A percentile compares a stretch with the other conserved stretches of the same genome.
Conservation (phyloP, 805 yeast species). For the Zygotorulaspora danielsina region DNA sequence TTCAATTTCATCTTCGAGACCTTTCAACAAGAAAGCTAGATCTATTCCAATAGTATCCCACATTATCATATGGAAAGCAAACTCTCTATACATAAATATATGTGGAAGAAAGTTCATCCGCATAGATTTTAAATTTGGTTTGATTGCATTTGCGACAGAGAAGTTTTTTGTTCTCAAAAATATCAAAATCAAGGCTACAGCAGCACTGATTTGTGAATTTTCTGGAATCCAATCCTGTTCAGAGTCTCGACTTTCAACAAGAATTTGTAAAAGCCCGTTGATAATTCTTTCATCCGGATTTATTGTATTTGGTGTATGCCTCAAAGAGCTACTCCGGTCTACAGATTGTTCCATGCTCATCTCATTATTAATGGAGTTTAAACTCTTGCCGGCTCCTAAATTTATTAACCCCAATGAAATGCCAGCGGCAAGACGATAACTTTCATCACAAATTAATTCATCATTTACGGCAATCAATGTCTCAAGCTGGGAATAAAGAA, state of each 20-base stretch:
- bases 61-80: slow-evolving; percentile 61
- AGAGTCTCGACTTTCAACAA: slow-evolving; percentile 20
- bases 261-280: slow-evolving; percentile 40
- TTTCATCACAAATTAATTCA: slow-evolving; percentile 58
- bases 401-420: slow-evolving; percentile 81
- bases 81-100: slow-evolving; percentile 57
- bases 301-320: slow-evolving; percentile 1
- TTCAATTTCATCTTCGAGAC: slow-evolving; percentile 6
- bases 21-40: slow-evolving; percentile 25
- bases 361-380: slow-evolving; percentile 25
- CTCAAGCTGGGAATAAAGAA: slow-evolving; percentile 64
- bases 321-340: slow-evolving; percentile 51
- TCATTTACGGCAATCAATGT: slow-evolving; percentile 50
- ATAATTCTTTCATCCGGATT: slow-evolving; percentile 33
- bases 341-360: slow-evolving; percentile 57
- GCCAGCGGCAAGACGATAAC: slow-evolving; percentile 84
- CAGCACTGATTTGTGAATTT: slow-evolving; percentile 58
- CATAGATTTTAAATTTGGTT: slow-evolving; percentile 54
- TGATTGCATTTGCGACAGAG: slow-evolving; percentile 53
- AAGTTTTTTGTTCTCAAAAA: slow-evolving; percentile 62
- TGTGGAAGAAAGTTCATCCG: slow-evolving; percentile 57
- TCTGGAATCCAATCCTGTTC: slow-evolving; percentile 33
- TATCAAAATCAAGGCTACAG: slow-evolving; percentile 69
- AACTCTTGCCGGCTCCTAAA: slow-evolving; percentile 62
- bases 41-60: slow-evolving; percentile 61